A percentile compares a stretch with the other conserved stretches of the same genome.
Evolutionary conservation across 2,329 filamentous ascomycete species (phyloP).

Genomic region (Penicillium sp.): DNA sequence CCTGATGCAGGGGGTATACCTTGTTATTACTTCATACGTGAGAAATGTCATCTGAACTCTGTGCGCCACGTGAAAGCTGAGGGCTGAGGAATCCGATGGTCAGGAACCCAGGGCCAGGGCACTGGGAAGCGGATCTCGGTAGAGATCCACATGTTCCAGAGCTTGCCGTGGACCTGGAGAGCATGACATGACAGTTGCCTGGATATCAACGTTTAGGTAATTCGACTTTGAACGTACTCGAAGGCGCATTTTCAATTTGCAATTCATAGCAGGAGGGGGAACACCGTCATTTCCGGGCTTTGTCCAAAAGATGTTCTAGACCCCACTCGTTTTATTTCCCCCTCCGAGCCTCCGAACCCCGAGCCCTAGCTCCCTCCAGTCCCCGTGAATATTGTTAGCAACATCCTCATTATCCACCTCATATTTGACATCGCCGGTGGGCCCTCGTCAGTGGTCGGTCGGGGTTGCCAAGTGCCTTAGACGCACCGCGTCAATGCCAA

Average conservation of each 20-base stretch:
- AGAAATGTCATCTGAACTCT: constrained; percentile 10
- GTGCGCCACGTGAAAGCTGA: constrained; percentile 16
- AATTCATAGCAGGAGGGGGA: neutral
- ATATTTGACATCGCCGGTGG: neutral
- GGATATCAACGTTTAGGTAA: neutral
- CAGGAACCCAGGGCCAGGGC: constrained; percentile 18
- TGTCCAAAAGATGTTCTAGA: neutral
- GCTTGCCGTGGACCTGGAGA: constrained; percentile 15
- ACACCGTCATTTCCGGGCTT: neutral
- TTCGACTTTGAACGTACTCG: neutral
- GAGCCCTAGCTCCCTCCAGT: neutral
- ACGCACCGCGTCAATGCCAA: neutral
- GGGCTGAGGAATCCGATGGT: constrained; percentile 13
- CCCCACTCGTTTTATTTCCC: neutral
- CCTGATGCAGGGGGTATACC: neutral
- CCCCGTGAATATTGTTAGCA: neutral
- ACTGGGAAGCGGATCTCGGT: constrained; percentile 24
- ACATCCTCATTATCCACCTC: neutral
- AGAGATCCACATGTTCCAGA: constrained; percentile 25
- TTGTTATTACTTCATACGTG: neutral
- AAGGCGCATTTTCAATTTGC: neutral
- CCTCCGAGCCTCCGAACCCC: neutral
- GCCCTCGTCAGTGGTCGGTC: constrained; percentile 10
- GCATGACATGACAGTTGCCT: constrained; percentile 5
- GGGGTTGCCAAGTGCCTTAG: neutral